Evolutionary conservation across 352 stramenopile species (phyloP), one percentile per base, ranked within the genome.

Genomic region (Globisporangium mamillatum): DNA sequence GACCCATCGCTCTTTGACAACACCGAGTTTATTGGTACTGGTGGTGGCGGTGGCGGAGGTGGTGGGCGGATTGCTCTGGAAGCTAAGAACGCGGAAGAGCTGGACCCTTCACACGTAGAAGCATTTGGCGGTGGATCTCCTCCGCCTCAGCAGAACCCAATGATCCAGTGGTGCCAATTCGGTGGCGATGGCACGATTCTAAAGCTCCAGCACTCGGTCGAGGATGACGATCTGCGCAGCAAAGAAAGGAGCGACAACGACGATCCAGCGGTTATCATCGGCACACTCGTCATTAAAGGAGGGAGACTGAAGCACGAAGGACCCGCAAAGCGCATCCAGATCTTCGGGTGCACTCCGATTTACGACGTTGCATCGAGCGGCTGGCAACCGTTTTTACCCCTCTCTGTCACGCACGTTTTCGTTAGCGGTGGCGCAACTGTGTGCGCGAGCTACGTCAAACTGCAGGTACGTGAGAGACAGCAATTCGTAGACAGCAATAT

Each of bases 331-430:
- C 80, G 82, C 1, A 80, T 91, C 29, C 80, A 83, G 63, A 86
- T 92, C 57, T 93, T 90, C 64, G 84, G 84, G 18, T 94, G 87
- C 72, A 92, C 87, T 16, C 80, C 84, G 18, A 83, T 94, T 24
- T 94, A 87, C 48, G 64, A 87, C 41, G 25, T 76, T 50, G 90
- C 81, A 0, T 76, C 77, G 0, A 75, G 76, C 32, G 56, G 56
- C 59, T 76, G 74, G 27, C 73, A 78, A 3, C 67, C 60, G 16
- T 94, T 94, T 54, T 34, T 94, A 7, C 87, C 84, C 6, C 66
- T 75, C 32, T 80, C 79, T 20, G 70, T 89, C 53, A 79, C 70
- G 0, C 78, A 90, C 63, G 64, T 92, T n/a, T 88, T 91, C 52
- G 73, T 93, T 8, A 93, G 72, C 16, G 87, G 84, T 20, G 87